Conservation (phyloP, 1,284 basidiomycete species). For the Melampsora americana region DNA sequence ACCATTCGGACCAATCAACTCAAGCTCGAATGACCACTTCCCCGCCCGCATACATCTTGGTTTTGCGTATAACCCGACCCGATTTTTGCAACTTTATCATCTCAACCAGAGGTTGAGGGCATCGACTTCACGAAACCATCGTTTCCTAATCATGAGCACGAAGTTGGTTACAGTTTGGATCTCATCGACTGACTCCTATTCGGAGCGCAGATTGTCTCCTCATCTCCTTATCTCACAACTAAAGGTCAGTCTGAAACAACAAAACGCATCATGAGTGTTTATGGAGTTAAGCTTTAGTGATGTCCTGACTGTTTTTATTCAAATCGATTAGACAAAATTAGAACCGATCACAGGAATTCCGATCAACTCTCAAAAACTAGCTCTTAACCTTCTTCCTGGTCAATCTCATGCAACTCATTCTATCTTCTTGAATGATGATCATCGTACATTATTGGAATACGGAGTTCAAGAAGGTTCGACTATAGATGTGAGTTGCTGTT, state of each 20-base stretch:
- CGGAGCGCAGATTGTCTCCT: slow-evolving; percentile 15
- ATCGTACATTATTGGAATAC: slow-evolving; percentile 20
- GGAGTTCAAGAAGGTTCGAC: slow-evolving; percentile 31
- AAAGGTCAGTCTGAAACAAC: not conserved
- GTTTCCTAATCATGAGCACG: not conserved
- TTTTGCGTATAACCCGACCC: too few species aligned
- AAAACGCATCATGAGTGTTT: not conserved
- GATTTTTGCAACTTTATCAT: too few species aligned
- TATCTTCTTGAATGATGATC: slow-evolving; percentile 15
- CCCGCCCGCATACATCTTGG: too few species aligned
- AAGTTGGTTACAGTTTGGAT: slow-evolving; percentile 26
- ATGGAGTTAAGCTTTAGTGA: not conserved
- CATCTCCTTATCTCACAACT: slow-evolving; percentile 17
- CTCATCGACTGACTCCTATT: slow-evolving; percentile 25
- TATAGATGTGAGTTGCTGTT: slow-evolving; percentile 25
- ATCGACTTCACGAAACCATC: too few species aligned
- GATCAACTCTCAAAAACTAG: slow-evolving; percentile 17
- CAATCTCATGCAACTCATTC: slow-evolving; percentile 16
- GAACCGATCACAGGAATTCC: slow-evolving; percentile 39
- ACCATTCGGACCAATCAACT: too few species aligned
- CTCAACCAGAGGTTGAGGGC: too few species aligned
- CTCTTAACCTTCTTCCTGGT: slow-evolving; percentile 10
- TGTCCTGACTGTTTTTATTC: not conserved
- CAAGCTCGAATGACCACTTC: too few species aligned
- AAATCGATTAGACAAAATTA: slow-evolving; percentile 6